Conservation (phyloP, 305 asterid species). For the Fraxinus angustifolia region DNA sequence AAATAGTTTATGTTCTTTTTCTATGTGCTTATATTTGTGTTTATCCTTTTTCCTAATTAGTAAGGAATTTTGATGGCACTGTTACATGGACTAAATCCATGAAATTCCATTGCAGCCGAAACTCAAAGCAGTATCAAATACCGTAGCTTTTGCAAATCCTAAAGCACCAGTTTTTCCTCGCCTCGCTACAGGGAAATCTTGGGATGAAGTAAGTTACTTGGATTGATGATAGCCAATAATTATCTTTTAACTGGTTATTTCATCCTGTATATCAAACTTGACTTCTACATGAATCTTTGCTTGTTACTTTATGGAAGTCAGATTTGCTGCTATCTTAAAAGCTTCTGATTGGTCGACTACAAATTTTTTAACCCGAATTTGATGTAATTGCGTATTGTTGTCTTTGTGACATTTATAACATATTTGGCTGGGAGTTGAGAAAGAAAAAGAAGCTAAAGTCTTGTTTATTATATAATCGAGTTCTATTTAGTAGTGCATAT, state of each 20-base stretch:
- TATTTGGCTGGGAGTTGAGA: not conserved
- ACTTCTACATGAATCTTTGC: not conserved
- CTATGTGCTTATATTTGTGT: not conserved
- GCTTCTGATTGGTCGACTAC: not conserved
- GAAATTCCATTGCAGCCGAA: constrained; percentile 30
- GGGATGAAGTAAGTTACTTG: constrained; percentile 40
- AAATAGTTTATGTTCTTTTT: not conserved
- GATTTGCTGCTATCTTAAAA: not conserved
- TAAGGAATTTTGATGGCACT: not conserved
- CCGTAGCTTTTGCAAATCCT: constrained; percentile 35
- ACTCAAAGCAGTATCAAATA: constrained; percentile 35
- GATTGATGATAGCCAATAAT: not conserved
- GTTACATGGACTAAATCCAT: not conserved
- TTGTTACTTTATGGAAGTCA: not conserved
- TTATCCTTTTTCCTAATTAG: not conserved
- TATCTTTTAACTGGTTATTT: not conserved
- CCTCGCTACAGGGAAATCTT: constrained; percentile 42
- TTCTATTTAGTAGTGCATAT: not conserved
- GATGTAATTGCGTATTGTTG: not conserved
- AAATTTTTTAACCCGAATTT: no score
- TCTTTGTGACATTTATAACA: not conserved
- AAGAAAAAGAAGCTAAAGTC: not conserved
- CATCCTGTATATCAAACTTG: not conserved
- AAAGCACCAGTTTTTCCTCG: constrained; percentile 45
- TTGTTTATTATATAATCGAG: not conserved